Evolutionary conservation across 1,284 basidiomycete genomes (phyloP), one percentile per base, ranked within the genome.

Genomic region (Sporisorium scitamineum): DNA sequence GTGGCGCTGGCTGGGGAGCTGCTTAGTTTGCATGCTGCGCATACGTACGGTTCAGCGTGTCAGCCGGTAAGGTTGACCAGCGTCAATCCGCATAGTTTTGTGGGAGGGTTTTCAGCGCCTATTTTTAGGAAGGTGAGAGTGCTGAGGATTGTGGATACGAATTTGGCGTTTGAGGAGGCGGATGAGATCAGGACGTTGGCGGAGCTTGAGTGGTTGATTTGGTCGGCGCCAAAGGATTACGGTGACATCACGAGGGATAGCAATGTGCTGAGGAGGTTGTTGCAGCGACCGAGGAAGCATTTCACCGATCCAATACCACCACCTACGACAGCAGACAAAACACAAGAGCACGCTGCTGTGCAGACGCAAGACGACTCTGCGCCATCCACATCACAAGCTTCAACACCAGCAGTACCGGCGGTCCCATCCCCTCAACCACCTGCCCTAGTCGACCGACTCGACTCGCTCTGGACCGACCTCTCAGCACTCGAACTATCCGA

Each of bases 51-150:
- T 18, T 80, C 82, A 11, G 79, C 80, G 4, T 85, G 81, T 56
- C 81, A 84, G 64, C 84, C 84, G 9, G 47, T 73, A 8, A 51
- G 68, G 14, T 42, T 85, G 31, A 78, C 79, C 16, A 79, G 78
- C 65, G 65, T 85, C 63, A 85, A 85, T 37, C 82, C 84, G 10
- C 79, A 84, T 62, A 79, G 76, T 42, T 85, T 82, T 47, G 70
- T 85, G 0, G 76, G 78, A 8, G 79, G 70, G 24, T 85, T 84
- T 52, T 71, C 71, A 10, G 84, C 81, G 32, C 80, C 81, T 34
- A 82, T 85, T 26, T 84, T 85, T 37, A 41, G 76, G 1, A 81
- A 75, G 26, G 77, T 82, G 5, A 65, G 63, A 26, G 58, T 70
- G 45, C 54, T 84, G 11, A 61, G 74, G 24, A 68, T 85, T 18